These are phyloP conservation scores for Pseudogymnoascus sp. DNA, from an alignment of 2,329 filamentous ascomycete genomes.

Conservation along the genomic window DNA sequence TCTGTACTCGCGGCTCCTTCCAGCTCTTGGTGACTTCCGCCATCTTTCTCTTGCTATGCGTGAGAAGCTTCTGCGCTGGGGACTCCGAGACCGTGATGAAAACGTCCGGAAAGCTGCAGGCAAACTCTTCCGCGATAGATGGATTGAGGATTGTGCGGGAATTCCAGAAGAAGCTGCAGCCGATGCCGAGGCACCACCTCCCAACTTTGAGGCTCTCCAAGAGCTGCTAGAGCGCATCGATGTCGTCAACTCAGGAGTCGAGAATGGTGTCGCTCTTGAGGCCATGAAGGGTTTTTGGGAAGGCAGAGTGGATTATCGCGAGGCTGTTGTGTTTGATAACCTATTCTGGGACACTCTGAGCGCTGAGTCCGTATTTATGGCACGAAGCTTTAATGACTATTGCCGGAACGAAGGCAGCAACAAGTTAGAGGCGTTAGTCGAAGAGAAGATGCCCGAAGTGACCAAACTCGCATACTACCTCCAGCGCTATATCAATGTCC, in stretches of 20 bases:
- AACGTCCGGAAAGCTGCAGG: constrained; percentile 88
- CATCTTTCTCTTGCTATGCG: constrained; percentile 89
- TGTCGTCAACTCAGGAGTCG: constrained; percentile 80
- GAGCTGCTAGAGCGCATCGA: constrained; percentile 93
- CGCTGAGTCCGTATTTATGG: constrained; percentile 83
- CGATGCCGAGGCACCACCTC: constrained; percentile 48
- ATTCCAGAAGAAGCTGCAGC: constrained; percentile 47
- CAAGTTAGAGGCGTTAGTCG: constrained; percentile 68
- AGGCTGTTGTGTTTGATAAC: constrained; percentile 66
- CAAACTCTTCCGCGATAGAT: constrained; percentile 85
- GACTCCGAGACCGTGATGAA: constrained; percentile 86
- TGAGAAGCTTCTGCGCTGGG: constrained; percentile 93
- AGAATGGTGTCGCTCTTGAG: constrained; percentile 84
- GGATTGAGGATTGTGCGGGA: constrained; percentile 91
- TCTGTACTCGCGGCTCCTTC: constrained; percentile 80
- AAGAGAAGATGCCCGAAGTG: constrained; percentile 93
- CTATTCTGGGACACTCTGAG: constrained; percentile 74
- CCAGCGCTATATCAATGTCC: constrained; percentile 67
- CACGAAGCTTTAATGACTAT: constrained; percentile 89
- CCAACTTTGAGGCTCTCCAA: constrained; percentile 74
- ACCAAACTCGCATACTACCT: constrained; percentile 84
- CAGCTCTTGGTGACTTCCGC: constrained; percentile 86
- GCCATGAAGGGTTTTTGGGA: constrained; percentile 98
- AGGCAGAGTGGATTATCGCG: constrained; percentile 74
- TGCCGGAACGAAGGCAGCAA: constrained; percentile 69